phyloP scores from a whole-genome alignment of 2,329 filamentous ascomycete genomes.

The Paecilomyces formosus region DNA sequence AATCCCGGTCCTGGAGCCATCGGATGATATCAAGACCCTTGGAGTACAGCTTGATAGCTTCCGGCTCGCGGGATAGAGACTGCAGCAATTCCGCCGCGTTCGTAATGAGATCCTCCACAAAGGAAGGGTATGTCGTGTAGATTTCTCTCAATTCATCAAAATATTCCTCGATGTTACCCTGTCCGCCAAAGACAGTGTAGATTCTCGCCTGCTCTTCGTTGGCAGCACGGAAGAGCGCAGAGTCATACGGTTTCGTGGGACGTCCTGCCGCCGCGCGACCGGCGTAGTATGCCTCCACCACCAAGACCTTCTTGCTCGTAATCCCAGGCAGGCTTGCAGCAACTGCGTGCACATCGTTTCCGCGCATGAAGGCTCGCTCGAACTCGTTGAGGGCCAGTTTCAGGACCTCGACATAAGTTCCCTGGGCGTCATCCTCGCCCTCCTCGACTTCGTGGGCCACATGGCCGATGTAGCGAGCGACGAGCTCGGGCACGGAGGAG shows the following conservation, averaged over 20 bases:
- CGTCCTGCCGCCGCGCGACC: constrained; percentile 77
- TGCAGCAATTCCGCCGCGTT: constrained; percentile 82
- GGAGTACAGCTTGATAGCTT: constrained; percentile 89
- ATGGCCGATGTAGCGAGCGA: constrained; percentile 88
- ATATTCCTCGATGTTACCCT: constrained; percentile 99
- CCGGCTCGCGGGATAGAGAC: constrained; percentile 70
- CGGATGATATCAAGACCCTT: constrained; percentile 94
- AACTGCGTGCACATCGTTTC: constrained; percentile 92
- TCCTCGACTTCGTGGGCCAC: constrained; percentile 84
- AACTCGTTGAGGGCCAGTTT: constrained; percentile 93
- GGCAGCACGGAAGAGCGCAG: constrained; percentile 81
- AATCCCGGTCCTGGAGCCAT: constrained; percentile 84
- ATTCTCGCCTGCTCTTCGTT: constrained; percentile 75
- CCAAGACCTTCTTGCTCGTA: constrained; percentile 81
- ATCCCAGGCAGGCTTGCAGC: constrained; percentile 83
- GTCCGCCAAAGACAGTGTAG: constrained; percentile 92
- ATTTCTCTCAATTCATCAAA: constrained; percentile 94
- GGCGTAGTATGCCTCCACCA: constrained; percentile 85
- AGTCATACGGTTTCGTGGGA: constrained; percentile 85
- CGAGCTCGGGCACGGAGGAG: constrained; percentile 87
- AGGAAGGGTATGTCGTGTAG: constrained; percentile 82
- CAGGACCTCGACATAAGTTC: constrained; percentile 85
- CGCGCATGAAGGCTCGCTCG: constrained; percentile 85
- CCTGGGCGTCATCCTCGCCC: constrained; percentile 80
- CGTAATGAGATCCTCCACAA: constrained; percentile 77